Percentiles rank a stretch among this genome's conserved stretches.
These are phyloP conservation scores for Coemansia sp. DNA, from an alignment of 192 early-diverging fungal genomes.

Conservation along the genomic window DNA sequence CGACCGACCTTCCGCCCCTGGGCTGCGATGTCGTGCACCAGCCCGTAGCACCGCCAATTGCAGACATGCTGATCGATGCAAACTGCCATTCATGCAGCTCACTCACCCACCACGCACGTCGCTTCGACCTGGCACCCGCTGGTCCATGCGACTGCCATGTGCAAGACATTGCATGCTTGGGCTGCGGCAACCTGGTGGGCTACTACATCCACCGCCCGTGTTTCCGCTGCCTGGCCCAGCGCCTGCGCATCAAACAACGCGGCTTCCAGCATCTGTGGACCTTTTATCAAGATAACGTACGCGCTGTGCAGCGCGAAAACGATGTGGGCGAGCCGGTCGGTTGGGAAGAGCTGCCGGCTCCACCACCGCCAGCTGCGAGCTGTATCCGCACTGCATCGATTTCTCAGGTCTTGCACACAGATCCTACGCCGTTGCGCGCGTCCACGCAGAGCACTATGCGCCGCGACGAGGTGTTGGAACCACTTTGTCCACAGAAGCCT, in stretches of 20 bases:
- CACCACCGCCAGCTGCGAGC: conserved; percentile 24
- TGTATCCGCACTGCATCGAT: conserved; percentile 5
- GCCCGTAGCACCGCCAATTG: conserved; percentile 35
- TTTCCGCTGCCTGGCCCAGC: conserved; percentile 47
- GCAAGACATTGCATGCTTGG: conserved; percentile 49
- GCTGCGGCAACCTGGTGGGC: conserved; percentile 47
- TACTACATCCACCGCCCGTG: conserved; percentile 52
- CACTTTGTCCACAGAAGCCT: conserved; percentile 20
- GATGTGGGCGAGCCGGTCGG: conserved; percentile 32
- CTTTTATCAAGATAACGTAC: conserved; percentile 49
- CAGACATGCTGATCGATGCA: conserved; percentile 28
- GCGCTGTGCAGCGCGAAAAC: conserved; percentile 38
- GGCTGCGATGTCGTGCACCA: conserved; percentile 45
- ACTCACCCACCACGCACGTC: conserved; percentile 37
- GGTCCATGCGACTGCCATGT: conserved; percentile 53
- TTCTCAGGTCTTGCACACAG: background rate
- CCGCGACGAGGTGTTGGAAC: conserved; percentile 43
- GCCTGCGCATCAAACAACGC: conserved; percentile 48
- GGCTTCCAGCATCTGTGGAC: conserved; percentile 54
- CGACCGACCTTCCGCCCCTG: conserved; percentile 44
- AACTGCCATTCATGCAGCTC: conserved; percentile 40
- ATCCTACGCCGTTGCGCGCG: conserved; percentile 12
- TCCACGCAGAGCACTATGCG: conserved; percentile 20
- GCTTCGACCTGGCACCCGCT: conserved; percentile 47
- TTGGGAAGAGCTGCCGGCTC: conserved; percentile 38